Conservation (phyloP, 352 stramenopile genomes). For the Aphanomyces cochlioides region DNA sequence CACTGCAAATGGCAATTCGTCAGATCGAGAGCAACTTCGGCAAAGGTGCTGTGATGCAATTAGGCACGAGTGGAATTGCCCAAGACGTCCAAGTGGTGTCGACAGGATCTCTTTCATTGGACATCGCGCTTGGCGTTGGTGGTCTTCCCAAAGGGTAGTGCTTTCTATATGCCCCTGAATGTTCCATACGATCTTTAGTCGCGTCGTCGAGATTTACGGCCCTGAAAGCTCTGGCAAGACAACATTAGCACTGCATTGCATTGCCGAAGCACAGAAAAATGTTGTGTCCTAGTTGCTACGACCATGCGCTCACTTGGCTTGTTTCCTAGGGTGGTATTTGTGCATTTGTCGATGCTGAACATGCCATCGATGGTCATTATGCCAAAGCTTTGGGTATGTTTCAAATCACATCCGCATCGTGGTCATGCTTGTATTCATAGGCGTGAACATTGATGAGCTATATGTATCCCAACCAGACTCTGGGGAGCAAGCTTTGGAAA, state of each 20-base stretch:
- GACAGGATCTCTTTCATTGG: slow-evolving; percentile 92
- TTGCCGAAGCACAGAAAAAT: slow-evolving; percentile 94
- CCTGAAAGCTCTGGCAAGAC: slow-evolving; percentile 98
- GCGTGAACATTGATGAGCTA: slow-evolving; percentile 95
- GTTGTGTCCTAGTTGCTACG: slow-evolving; percentile 1
- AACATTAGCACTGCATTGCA: slow-evolving; percentile 95
- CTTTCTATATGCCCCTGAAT: neutral
- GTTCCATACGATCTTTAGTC: slow-evolving; percentile 40
- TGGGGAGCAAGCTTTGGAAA: slow-evolving; percentile 98
- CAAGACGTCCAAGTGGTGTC: slow-evolving; percentile 92
- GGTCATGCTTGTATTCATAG: slow-evolving; percentile 35
- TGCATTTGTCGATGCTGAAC: slow-evolving; percentile 98
- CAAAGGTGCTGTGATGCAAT: slow-evolving; percentile 94
- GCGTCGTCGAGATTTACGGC: slow-evolving; percentile 98
- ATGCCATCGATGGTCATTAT: slow-evolving; percentile 97
- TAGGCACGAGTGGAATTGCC: slow-evolving; percentile 89
- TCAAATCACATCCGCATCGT: neutral
- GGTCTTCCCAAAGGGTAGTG: slow-evolving; percentile 90
- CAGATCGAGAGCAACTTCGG: slow-evolving; percentile 96
- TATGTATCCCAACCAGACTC: slow-evolving; percentile 97
- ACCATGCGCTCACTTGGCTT: no score
- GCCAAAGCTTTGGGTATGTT: slow-evolving; percentile 62
- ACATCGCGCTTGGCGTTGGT: slow-evolving; percentile 87
- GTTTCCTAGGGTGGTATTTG: slow-evolving; percentile 76
- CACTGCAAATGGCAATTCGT: slow-evolving; percentile 92